A percentile compares a stretch with the other conserved stretches of the same genome.
These are phyloP conservation scores for Termitomyces sp. DNA, from an alignment of 768 basidiomycete genomes.

Conservation along the genomic window DNA sequence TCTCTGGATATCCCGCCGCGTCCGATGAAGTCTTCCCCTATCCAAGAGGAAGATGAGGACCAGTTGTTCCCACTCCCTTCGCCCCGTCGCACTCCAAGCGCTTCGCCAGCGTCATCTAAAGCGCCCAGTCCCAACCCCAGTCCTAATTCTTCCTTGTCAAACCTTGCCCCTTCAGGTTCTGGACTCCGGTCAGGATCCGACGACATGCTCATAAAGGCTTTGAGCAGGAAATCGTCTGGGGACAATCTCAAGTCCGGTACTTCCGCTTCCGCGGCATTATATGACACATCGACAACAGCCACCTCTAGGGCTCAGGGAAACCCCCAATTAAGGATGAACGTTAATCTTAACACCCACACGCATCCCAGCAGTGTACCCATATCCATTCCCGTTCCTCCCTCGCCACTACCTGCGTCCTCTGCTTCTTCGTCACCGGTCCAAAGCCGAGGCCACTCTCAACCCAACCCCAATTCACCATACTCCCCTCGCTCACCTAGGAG, in stretches of 20 bases:
- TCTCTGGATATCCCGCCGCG: slow-evolving; percentile 13
- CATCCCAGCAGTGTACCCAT: not conserved
- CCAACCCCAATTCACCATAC: not conserved
- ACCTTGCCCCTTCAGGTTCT: slow-evolving; percentile 6
- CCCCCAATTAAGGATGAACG: not conserved
- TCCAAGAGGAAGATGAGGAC: slow-evolving; percentile 52
- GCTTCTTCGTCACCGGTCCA: not conserved
- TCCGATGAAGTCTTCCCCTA: slow-evolving; percentile 28
- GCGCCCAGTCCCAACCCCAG: slow-evolving; percentile 15
- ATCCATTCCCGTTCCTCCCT: not conserved
- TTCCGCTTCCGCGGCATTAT: not conserved
- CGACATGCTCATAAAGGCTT: slow-evolving; percentile 11
- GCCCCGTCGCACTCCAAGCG: slow-evolving; percentile 47
- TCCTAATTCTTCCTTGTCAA: slow-evolving; percentile 12
- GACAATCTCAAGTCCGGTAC: not conserved
- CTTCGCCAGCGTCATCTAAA: slow-evolving; percentile 26
- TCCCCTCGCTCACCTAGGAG: slow-evolving; percentile 1
- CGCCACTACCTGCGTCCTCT: not conserved
- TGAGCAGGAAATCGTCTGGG: slow-evolving; percentile 12
- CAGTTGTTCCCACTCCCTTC: slow-evolving; percentile 58
- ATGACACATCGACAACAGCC: not conserved
- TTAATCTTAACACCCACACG: not conserved
- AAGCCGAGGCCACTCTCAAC: not conserved
- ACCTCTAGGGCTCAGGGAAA: not conserved
- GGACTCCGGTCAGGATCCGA: slow-evolving; percentile 6